These are phyloP conservation scores for Claviceps digitariae DNA, from an alignment of 2,329 filamentous ascomycete genomes.

Conservation along the genomic window DNA sequence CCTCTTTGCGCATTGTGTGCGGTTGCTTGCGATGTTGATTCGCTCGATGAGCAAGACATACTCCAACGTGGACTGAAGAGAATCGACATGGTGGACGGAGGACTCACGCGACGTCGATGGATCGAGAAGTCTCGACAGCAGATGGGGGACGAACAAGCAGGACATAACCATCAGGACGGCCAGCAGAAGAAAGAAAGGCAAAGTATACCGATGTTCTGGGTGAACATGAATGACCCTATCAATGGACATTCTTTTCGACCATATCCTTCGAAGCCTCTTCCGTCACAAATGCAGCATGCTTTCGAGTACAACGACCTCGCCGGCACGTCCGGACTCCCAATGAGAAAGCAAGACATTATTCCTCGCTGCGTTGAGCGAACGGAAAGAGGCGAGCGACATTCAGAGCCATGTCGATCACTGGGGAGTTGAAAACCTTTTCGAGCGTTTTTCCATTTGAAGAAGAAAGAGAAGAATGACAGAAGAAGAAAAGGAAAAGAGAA, in stretches of 20 bases:
- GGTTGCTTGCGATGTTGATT: conserved; percentile 25
- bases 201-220: conserved; percentile 28
- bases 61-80: conserved; percentile 29
- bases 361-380: neutral
- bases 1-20: conserved; percentile 37
- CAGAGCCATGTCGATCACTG: conserved; percentile 1
- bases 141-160: neutral
- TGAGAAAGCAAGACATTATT: neutral
- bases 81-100: conserved; percentile 31
- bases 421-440: neutral
- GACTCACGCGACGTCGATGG: conserved; percentile 30
- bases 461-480: too few relatives aligned
- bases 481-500: neutral
- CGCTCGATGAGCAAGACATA: conserved; percentile 16
- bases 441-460: neutral
- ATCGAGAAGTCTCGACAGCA: conserved; percentile 15
- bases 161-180: conserved; percentile 7
- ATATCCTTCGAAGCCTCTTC: conserved; percentile 37
- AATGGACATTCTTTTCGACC: conserved; percentile 32
- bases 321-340: neutral
- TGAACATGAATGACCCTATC: conserved; percentile 36
- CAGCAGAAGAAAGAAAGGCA: conserved; percentile 2
- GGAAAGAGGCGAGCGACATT: neutral
- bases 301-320: neutral
- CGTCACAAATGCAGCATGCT: conserved; percentile 28